Evolutionary conservation across 2,329 filamentous ascomycete genomes (phyloP), one percentile per base, ranked within the genome.

Genomic region (Fusarium bactridioides): DNA sequence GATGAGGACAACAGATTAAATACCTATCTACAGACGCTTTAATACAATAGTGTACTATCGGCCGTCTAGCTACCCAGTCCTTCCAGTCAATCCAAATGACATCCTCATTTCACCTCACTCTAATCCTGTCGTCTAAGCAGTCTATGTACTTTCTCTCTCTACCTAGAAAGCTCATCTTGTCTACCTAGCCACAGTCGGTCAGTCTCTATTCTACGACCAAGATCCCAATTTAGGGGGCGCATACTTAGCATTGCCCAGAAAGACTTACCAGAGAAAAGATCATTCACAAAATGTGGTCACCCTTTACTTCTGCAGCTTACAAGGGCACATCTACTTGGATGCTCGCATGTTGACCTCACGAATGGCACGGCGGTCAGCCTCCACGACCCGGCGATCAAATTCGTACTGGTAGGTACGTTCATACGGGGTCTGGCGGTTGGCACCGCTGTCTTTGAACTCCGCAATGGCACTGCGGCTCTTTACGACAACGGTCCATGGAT

Each of bases 21-120:
- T 55, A 65, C 21, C 45, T 47, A 61, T 53, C 57, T 71, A 51
- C 58, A 71, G 47, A 63, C 47, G 58, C 59, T 47, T 60, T 71
- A 58, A 71, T 73, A 66, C 61, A 59, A 71, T 37, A 70, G 70
- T 61, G 67, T 73, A 64, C 29, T 51, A 67, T 59, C 54, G 44
- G 27, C 25, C 13, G 35, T 37, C 53, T 67, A 53, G 9, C 38
- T 48, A 38, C 29, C 23, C 31, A 21, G 35, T 19, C 38, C 25
- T 21, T 13, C 11, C n/a, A 15, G 35, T 29, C 35, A n/a, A n/a
- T 19, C 23, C 3, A 23, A 37, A 29, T 21, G 9, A n/a, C 21
- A 7, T 13, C 12, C 11, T 15, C 6, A 21, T 3, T 10, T 38
- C 19, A n/a, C 29, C 47, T 29, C 0, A 4, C 25, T 21, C 21